Conservation (phyloP, 2,329 filamentous ascomycete species). For the Aureobasidium zeae region DNA sequence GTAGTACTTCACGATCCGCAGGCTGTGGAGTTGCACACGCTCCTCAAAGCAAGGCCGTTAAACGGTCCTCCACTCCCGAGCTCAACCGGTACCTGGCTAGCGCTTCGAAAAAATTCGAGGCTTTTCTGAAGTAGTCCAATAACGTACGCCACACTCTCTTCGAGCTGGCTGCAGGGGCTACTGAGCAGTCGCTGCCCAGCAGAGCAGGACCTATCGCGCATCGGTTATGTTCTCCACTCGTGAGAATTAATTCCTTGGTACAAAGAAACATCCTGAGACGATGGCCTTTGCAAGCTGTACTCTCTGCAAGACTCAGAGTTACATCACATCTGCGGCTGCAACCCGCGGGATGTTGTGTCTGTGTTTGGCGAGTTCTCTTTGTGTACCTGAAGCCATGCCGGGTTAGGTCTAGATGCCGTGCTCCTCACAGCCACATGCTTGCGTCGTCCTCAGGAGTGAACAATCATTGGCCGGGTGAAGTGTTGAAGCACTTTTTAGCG, state of each 20-base stretch:
- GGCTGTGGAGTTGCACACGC: conserved; percentile 10
- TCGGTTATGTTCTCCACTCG: conserved; percentile 7
- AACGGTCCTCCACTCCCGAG: conserved; percentile 10
- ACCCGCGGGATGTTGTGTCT: background rate
- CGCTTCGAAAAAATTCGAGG: conserved; percentile 6
- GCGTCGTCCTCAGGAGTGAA: background rate
- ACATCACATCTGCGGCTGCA: conserved; percentile 6
- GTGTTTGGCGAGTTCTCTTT: conserved; percentile 4
- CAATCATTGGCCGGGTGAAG: conserved; percentile 1
- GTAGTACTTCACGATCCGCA: conserved; percentile 8
- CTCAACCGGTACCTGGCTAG: conserved; percentile 14
- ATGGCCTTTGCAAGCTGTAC: background rate
- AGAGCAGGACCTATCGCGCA: conserved; percentile 6
- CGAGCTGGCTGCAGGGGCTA: conserved; percentile 9
- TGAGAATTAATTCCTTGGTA: background rate
- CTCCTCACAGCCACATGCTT: conserved; percentile 3
- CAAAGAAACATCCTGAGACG: conserved; percentile 3
- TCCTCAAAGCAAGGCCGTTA: conserved; percentile 12
- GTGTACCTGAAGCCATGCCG: conserved; percentile 8
- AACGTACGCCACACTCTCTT: conserved; percentile 5
- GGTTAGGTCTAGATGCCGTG: conserved; percentile 1
- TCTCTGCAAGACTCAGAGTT: too few species aligned
- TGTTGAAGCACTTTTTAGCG: conserved; percentile 7
- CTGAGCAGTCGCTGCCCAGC: conserved; percentile 12
- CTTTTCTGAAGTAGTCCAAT: conserved; percentile 2